These are phyloP conservation scores for Evernia prunastri DNA, from an alignment of 495 filamentous ascomycete genomes.

Conservation along the genomic window DNA sequence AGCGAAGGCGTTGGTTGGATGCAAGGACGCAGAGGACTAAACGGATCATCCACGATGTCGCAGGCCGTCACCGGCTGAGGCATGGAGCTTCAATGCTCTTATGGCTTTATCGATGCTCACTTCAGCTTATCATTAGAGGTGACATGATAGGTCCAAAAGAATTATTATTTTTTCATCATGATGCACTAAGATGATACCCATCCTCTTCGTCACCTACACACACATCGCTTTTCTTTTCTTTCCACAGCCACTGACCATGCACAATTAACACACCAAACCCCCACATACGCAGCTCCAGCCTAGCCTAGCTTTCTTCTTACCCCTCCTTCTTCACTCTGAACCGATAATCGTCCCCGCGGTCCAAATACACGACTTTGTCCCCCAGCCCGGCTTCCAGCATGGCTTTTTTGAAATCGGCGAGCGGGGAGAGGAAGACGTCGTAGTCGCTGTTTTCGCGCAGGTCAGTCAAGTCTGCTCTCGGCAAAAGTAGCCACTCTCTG, in stretches of 20 bases:
- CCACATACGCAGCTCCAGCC: no score
- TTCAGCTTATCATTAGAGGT: background rate
- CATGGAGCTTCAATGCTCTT: background rate
- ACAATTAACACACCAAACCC: no score
- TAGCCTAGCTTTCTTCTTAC: no score
- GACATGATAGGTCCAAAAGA: constrained; percentile 1
- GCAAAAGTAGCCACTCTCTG: no score
- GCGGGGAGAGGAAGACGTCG: constrained; percentile 51
- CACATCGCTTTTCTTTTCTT: background rate
- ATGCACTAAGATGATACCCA: background rate
- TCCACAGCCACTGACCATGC: no score
- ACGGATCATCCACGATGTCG: background rate
- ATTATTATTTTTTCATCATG: background rate
- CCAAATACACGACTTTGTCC: constrained; percentile 55
- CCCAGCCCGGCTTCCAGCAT: constrained; percentile 46
- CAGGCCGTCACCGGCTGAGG: background rate
- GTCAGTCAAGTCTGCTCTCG: background rate
- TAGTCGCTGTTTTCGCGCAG: constrained; percentile 44
- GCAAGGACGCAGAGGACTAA: background rate
- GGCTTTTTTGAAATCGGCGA: constrained; percentile 54
- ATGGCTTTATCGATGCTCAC: background rate
- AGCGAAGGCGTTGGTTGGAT: constrained; percentile 18
- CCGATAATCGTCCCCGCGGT: constrained; percentile 51
- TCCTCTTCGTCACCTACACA: background rate
- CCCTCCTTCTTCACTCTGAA: constrained; percentile 39